Evolutionary conservation across 1,284 basidiomycete species (phyloP).

Genomic region (Leccinum ponderosum): DNA sequence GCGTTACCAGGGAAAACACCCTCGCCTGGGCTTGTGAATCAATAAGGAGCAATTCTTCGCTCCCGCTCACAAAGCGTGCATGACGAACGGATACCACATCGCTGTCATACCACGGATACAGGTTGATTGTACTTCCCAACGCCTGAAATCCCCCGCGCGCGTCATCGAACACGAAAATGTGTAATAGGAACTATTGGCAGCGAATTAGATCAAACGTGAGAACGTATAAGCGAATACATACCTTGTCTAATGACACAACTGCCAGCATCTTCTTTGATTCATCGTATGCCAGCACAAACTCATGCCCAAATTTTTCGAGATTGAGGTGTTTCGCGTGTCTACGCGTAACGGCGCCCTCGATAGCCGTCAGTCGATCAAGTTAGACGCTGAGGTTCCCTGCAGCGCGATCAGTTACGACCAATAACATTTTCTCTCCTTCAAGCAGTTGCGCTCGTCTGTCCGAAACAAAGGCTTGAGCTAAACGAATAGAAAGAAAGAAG

Average conservation of each 20-base stretch:
- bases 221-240: slow-evolving; percentile 13
- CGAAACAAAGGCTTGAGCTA: neutral
- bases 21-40: slow-evolving; percentile 40
- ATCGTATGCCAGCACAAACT: slow-evolving; percentile 48
- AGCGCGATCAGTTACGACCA: slow-evolving; percentile 40
- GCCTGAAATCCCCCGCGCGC: slow-evolving; percentile 29
- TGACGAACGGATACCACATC: slow-evolving; percentile 30
- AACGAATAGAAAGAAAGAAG: neutral
- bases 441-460: slow-evolving; percentile 41
- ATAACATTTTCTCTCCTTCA: slow-evolving; percentile 39
- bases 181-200: slow-evolving; percentile 35
- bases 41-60: slow-evolving; percentile 30
- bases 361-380: slow-evolving; percentile 35
- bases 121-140: slow-evolving; percentile 40
- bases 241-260: slow-evolving; percentile 44
- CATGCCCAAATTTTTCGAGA: slow-evolving; percentile 45
- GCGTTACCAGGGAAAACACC: slow-evolving; percentile 48
- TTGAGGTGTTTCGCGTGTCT: slow-evolving; percentile 37
- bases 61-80: slow-evolving; percentile 40
- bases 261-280: slow-evolving; percentile 49
- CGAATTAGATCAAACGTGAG: neutral
- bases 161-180: slow-evolving; percentile 50
- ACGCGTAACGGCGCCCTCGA: slow-evolving; percentile 36
- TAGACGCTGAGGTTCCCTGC: slow-evolving; percentile 38
- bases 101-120: slow-evolving; percentile 44